phyloP scores from a whole-genome alignment of 176 grass and related monocot species.

The Aegilops umbellulata region DNA sequence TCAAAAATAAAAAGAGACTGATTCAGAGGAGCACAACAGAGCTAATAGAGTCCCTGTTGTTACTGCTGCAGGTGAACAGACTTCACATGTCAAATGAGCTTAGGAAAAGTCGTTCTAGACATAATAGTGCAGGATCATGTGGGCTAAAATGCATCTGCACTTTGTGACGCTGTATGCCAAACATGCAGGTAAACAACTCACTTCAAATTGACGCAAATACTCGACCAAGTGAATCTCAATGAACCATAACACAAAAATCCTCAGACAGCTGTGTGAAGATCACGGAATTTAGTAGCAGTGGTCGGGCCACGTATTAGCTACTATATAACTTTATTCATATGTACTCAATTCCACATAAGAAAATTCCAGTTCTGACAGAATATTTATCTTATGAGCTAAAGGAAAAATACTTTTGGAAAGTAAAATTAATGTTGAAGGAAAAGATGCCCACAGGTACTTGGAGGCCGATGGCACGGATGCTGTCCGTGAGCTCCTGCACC shows the following conservation, averaged over 20 bases:
- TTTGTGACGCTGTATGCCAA: neutral
- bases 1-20: too few species aligned
- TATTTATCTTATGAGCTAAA: slow-evolving; percentile 8
- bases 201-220: neutral
- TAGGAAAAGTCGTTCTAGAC: neutral
- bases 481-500: slow-evolving; percentile 85
- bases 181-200: neutral
- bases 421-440: slow-evolving; percentile 15
- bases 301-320: too few species aligned
- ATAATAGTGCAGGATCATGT: neutral
- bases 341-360: too few species aligned
- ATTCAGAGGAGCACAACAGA: neutral
- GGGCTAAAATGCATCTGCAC: neutral
- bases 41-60: neutral
- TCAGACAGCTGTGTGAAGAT: neutral
- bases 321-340: too few species aligned
- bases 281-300: neutral
- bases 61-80: neutral
- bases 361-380: neutral
- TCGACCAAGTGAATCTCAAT: neutral
- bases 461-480: slow-evolving; percentile 74
- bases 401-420: neutral
- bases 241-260: neutral
- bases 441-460: slow-evolving; percentile 66
- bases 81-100: neutral